phyloP scores from a whole-genome alignment of 2,329 filamentous ascomycete species.

The Sarocladium strictum region DNA sequence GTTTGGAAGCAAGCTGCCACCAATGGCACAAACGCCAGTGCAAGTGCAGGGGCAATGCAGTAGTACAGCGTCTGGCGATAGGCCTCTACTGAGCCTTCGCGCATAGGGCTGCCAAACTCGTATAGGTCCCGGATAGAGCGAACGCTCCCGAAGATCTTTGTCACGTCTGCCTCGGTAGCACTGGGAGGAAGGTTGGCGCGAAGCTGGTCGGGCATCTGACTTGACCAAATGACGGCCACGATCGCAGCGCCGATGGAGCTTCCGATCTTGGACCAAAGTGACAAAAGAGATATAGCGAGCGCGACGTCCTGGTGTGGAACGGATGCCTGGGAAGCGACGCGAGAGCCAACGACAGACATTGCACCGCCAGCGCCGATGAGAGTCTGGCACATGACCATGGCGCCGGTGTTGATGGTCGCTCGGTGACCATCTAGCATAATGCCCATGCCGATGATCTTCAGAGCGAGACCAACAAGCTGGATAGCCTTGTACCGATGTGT shows the following conservation, averaged over 20 bases:
- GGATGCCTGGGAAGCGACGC: constrained; percentile 31
- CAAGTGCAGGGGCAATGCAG: constrained; percentile 25
- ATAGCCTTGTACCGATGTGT: constrained; percentile 33
- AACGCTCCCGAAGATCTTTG: constrained; percentile 27
- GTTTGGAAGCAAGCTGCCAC: constrained; percentile 31
- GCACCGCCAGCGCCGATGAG: constrained; percentile 29
- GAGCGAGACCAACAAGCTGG: constrained; percentile 17
- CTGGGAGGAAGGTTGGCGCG: constrained; percentile 18
- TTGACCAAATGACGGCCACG: constrained; percentile 29
- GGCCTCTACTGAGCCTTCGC: constrained; percentile 25
- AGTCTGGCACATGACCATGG: constrained; percentile 24
- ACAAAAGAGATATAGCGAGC: constrained; percentile 25
- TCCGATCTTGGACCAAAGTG: constrained; percentile 30
- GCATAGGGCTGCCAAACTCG: constrained; percentile 24
- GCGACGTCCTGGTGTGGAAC: constrained; percentile 33
- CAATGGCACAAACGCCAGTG: constrained; percentile 26
- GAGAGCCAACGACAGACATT: constrained; percentile 29
- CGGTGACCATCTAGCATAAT: constrained; percentile 24
- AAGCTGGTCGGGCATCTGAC: constrained; percentile 21
- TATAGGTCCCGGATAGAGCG: constrained; percentile 24
- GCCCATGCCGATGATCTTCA: constrained; percentile 30
- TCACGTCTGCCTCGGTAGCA: constrained; percentile 16
- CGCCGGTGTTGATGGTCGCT: constrained; percentile 25
- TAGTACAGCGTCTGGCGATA: constrained; percentile 28
- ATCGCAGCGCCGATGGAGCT: constrained; percentile 29